Percentiles rank a stretch among this genome's conserved stretches.
These are phyloP conservation scores for Fraxinus quadrangulata DNA, from an alignment of 257 asterid genomes.

Conservation along the genomic window DNA sequence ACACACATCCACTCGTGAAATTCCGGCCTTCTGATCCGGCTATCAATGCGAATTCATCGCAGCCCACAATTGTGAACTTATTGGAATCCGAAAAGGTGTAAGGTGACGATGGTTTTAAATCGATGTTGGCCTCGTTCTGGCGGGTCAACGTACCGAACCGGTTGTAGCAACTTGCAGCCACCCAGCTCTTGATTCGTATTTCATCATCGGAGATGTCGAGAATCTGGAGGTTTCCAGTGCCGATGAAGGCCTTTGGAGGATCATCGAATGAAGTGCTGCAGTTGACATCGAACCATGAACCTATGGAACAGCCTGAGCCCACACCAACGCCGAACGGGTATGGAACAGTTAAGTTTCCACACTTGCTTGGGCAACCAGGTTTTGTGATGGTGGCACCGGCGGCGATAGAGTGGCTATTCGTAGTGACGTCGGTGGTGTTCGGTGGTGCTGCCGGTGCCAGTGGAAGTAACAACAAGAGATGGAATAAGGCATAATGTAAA, in stretches of 20 bases:
- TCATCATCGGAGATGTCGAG: conserved; percentile 23
- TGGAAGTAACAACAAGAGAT: conserved; percentile 19
- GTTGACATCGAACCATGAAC: conserved; percentile 34
- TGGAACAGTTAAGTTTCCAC: conserved; percentile 52
- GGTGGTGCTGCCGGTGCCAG: conserved; percentile 15
- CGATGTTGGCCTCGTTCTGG: background rate
- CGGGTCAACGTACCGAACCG: background rate
- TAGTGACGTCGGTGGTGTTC: background rate
- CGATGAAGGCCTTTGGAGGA: conserved; percentile 31
- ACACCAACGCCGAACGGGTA: conserved; percentile 50
- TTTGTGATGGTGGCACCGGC: conserved; percentile 24
- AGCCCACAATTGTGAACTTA: conserved; percentile 41
- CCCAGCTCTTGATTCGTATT: conserved; percentile 20
- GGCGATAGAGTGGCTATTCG: conserved; percentile 9
- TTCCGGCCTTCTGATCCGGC: conserved; percentile 26
- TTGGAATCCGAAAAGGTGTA: conserved; percentile 33
- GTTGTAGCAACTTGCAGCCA: conserved; percentile 29
- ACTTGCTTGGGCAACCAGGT: conserved; percentile 42
- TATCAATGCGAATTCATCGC: conserved; percentile 38
- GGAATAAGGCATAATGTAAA: background rate
- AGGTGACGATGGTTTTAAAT: conserved; percentile 2
- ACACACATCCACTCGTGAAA: conserved; percentile 38
- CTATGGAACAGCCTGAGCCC: conserved; percentile 36
- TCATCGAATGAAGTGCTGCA: conserved; percentile 36
- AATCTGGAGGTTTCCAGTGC: conserved; percentile 17